Evolutionary conservation across 2,329 filamentous ascomycete species (phyloP).

Genomic region (Karstenula rhodostoma): DNA sequence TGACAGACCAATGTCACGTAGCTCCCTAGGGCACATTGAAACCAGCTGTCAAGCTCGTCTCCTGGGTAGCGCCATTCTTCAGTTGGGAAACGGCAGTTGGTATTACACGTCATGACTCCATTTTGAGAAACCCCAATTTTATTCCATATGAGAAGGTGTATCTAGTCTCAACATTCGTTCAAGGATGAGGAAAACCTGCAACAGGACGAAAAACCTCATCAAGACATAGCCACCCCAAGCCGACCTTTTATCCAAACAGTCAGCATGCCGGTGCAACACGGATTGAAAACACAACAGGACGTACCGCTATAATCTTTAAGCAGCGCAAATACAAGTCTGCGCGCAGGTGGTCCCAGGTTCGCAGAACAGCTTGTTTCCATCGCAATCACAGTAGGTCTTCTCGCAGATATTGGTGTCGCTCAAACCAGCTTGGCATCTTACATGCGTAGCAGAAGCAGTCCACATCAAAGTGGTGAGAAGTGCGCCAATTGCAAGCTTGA

Average conservation of each 20-base stretch:
- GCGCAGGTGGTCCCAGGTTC: background rate
- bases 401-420: background rate
- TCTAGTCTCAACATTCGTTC: background rate
- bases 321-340: background rate
- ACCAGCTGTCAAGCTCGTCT: too few relatives aligned
- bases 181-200: background rate
- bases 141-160: too few relatives aligned
- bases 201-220: background rate
- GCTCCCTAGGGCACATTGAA: too few relatives aligned
- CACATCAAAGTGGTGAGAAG: background rate
- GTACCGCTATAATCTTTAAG: background rate
- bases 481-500: background rate
- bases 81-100: too few relatives aligned
- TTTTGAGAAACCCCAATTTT: too few relatives aligned
- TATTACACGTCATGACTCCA: too few relatives aligned
- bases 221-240: background rate
- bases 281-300: background rate
- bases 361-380: background rate
- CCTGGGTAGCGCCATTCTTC: too few relatives aligned
- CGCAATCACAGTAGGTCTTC: background rate
- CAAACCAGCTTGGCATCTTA: background rate
- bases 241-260: background rate
- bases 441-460: background rate
- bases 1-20: too few relatives aligned
- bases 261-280: background rate